Evolutionary conservation across 1,139 yeast species (phyloP).

Genomic region (Keqinozyma sinolaborantium): DNA sequence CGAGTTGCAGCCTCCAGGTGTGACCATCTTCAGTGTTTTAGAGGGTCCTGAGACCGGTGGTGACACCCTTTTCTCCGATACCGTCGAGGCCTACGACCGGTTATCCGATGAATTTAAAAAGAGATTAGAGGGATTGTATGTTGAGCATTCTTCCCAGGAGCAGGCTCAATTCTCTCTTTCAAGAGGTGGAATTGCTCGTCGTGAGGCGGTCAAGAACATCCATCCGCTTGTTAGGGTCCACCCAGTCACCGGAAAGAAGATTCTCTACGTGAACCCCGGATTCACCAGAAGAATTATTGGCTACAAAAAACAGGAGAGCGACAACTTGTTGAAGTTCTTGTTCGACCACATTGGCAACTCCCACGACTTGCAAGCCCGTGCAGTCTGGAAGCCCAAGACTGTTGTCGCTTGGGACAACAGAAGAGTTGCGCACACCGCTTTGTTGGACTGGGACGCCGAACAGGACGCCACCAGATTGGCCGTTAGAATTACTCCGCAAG

Average conservation of each 20-base stretch:
- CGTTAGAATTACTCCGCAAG: slow-evolving; percentile 65
- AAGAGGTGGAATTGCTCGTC: slow-evolving; percentile 61
- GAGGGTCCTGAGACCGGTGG: slow-evolving; percentile 68
- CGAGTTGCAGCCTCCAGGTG: slow-evolving; percentile 65
- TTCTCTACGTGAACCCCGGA: slow-evolving; percentile 55
- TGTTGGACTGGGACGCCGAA: slow-evolving; percentile 51
- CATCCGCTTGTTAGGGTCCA: slow-evolving; percentile 70
- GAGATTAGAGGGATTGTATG: slow-evolving; percentile 53
- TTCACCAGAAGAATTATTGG: slow-evolving; percentile 64
- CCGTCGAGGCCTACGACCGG: slow-evolving; percentile 60
- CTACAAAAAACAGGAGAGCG: slow-evolving; percentile 62
- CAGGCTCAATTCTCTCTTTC: slow-evolving; percentile 57
- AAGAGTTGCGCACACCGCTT: slow-evolving; percentile 59
- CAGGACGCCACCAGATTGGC: slow-evolving; percentile 59
- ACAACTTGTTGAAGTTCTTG: slow-evolving; percentile 50
- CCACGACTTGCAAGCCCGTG: slow-evolving; percentile 40
- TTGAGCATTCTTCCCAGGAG: slow-evolving; percentile 64
- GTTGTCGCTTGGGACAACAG: slow-evolving; percentile 76
- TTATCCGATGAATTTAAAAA: slow-evolving; percentile 58
- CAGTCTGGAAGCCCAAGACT: slow-evolving; percentile 43
- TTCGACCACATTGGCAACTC: slow-evolving; percentile 44
- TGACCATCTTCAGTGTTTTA: slow-evolving; percentile 55
- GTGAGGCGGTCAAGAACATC: slow-evolving; percentile 53
- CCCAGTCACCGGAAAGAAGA: slow-evolving; percentile 64
- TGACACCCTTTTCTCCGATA: slow-evolving; percentile 62